phyloP scores from a whole-genome alignment of 2,329 filamentous ascomycete genomes.

The Dothidotthia symphoricarpi region DNA sequence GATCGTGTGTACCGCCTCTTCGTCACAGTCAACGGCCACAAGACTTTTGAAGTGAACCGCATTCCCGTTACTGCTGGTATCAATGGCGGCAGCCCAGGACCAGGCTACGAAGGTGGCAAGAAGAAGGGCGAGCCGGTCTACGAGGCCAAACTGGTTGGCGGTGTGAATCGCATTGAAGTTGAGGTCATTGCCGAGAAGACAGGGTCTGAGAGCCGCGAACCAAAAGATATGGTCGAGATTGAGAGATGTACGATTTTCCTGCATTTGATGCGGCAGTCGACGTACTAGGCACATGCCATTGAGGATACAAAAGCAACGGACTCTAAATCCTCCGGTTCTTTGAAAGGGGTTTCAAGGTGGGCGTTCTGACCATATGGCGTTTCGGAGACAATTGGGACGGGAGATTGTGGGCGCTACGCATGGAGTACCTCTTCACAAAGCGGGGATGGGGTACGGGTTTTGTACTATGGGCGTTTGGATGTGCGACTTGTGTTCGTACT shows the following conservation, averaged over 20 bases:
- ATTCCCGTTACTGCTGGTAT: slow-evolving; percentile 47
- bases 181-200: slow-evolving; percentile 69
- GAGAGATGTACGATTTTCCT: slow-evolving; percentile 77
- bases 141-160: slow-evolving; percentile 68
- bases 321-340: background rate
- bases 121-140: slow-evolving; percentile 65
- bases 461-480: too few relatives aligned
- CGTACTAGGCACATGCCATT: slow-evolving; percentile 12
- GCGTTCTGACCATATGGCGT: background rate
- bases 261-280: slow-evolving; percentile 57
- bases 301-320: background rate
- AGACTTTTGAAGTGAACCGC: slow-evolving; percentile 59
- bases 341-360: slow-evolving; percentile 5
- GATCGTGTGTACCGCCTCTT: slow-evolving; percentile 74
- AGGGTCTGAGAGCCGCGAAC: slow-evolving; percentile 22
- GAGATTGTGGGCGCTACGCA: too few relatives aligned
- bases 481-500: too few relatives aligned
- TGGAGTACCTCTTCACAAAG: too few relatives aligned
- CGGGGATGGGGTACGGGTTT: too few relatives aligned
- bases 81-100: slow-evolving; percentile 24
- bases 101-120: slow-evolving; percentile 37
- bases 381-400: too few relatives aligned
- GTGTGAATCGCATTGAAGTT: slow-evolving; percentile 75
- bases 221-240: slow-evolving; percentile 63
- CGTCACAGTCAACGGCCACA: slow-evolving; percentile 65